Conservation (phyloP, 106 monocot genomes). For the Platanthera guangdongensis region DNA sequence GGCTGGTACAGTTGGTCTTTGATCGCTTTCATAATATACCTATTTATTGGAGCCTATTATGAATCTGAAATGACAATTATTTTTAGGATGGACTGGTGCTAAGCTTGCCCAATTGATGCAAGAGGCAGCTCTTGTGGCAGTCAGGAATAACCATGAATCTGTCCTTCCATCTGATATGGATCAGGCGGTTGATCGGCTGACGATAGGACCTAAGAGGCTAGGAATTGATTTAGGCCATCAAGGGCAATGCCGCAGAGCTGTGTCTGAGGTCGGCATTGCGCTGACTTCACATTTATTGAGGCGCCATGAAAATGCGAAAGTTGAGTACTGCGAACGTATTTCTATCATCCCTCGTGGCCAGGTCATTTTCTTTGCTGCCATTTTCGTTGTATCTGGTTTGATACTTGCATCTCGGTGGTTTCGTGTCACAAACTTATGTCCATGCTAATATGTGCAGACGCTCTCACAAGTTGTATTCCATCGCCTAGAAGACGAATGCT, state of each 20-base stretch:
- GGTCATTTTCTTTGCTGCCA: slow-evolving; percentile 17
- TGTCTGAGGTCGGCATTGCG: slow-evolving; percentile 69
- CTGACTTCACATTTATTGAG: slow-evolving; percentile 75
- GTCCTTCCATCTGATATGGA: slow-evolving; percentile 78
- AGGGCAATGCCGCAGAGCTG: slow-evolving; percentile 69
- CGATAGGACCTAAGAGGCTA: slow-evolving; percentile 57
- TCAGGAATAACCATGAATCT: slow-evolving; percentile 51
- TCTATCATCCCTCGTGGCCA: slow-evolving; percentile 79
- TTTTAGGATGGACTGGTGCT: slow-evolving; percentile 80
- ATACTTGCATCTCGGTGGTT: background rate
- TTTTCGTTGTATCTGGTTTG: background rate
- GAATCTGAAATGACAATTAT: slow-evolving; percentile 9
- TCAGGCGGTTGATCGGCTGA: slow-evolving; percentile 79
- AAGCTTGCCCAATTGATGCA: slow-evolving; percentile 75
- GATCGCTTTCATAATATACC: no score
- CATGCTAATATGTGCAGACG: slow-evolving; percentile 32
- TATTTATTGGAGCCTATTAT: background rate
- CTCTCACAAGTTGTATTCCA: slow-evolving; percentile 80
- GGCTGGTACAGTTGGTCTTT: background rate
- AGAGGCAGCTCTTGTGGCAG: slow-evolving; percentile 75
- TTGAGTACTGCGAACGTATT: slow-evolving; percentile 74
- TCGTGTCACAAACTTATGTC: background rate
- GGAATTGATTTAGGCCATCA: slow-evolving; percentile 78
- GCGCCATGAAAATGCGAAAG: slow-evolving; percentile 69
- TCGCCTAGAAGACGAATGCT: slow-evolving; percentile 76